Evolutionary conservation across 2,329 filamentous ascomycete species (phyloP).

Genomic region (Xylaria sp.): DNA sequence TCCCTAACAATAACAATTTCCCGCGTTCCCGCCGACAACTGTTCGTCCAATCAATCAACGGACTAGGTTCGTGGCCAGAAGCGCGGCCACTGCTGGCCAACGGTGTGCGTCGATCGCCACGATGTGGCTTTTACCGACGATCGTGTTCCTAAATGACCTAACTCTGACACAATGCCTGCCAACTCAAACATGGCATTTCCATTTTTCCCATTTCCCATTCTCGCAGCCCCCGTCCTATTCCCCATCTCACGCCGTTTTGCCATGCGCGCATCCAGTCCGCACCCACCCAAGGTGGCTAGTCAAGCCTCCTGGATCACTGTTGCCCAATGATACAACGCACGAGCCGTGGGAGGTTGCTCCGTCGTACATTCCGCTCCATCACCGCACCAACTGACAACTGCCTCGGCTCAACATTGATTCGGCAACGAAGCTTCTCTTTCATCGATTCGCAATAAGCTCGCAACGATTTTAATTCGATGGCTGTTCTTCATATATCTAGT

Average conservation of each 20-base stretch:
- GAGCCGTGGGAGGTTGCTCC: background rate
- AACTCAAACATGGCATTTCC: slow-evolving; percentile 14
- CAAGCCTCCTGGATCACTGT: background rate
- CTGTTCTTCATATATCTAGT: background rate
- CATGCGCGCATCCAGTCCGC: background rate
- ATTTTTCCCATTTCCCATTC: slow-evolving; percentile 20
- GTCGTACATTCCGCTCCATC: no score
- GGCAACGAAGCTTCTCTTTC: background rate
- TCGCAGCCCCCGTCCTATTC: no score
- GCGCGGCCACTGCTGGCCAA: background rate
- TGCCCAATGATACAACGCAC: background rate
- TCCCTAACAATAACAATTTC: slow-evolving; percentile 24
- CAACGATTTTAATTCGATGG: background rate
- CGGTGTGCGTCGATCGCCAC: slow-evolving; percentile 11
- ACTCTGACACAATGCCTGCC: background rate
- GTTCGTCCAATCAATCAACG: no score
- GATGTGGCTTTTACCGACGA: slow-evolving; percentile 9
- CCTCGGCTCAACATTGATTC: background rate
- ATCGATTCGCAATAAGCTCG: background rate
- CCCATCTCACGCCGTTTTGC: no score
- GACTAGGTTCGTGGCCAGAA: no score
- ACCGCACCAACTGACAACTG: background rate
- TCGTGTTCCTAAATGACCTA: background rate
- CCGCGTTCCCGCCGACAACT: no score
- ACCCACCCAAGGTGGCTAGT: background rate